Evolutionary conservation across 495 filamentous ascomycete species (phyloP), one percentile per base, ranked within the genome.

Genomic region (Aspergillus heteromorphus): DNA sequence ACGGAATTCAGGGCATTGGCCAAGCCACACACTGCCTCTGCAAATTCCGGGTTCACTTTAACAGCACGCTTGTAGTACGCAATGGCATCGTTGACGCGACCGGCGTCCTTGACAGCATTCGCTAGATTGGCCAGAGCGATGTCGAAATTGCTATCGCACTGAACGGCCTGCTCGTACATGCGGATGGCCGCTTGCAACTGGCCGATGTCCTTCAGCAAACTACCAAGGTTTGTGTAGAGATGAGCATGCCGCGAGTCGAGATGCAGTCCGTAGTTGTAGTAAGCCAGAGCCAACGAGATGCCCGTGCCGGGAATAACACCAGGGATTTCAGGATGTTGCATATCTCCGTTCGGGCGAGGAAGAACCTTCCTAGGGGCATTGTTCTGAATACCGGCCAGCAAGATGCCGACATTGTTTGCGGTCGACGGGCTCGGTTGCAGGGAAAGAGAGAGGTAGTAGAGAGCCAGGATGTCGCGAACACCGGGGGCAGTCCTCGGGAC

Each of bases 101-200:
- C 95, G 65, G 95, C 88, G 67, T 99, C 93, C 71, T 97, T 99
- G 45, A 99, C 93, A 0, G 93, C 93, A 71, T 99, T 99, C 23
- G 93, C 93, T 49, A 99, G 77, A 65, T 99, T 99, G 29, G 93
- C 95, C 45, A 99, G 76, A 4, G 95, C 93, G 61, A 99, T 97
- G 60, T 99, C 93, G 62, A 99, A 99, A 29, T 85, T 88, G 13
- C 82, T 81, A 66, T 99, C 93, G 66, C 91, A 97, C 1, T 81
- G 77, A 34, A 99, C 93, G 7, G 93, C 93, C 59, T 90, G 84
- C 70, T 97, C 91, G 59, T 99, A 99, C 93, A 97, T 99, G 52
- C 86, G 85, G 56, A 99, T 96, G 8, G 93, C 95, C 42, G 90
- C 83, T 38, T 86, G 81, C 9, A 97, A 80, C 60, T 97, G 93